Evolutionary conservation across 495 filamentous ascomycete species (phyloP), one percentile per base, ranked within the genome.

Genomic region (Pseudevernia furfuracea): DNA sequence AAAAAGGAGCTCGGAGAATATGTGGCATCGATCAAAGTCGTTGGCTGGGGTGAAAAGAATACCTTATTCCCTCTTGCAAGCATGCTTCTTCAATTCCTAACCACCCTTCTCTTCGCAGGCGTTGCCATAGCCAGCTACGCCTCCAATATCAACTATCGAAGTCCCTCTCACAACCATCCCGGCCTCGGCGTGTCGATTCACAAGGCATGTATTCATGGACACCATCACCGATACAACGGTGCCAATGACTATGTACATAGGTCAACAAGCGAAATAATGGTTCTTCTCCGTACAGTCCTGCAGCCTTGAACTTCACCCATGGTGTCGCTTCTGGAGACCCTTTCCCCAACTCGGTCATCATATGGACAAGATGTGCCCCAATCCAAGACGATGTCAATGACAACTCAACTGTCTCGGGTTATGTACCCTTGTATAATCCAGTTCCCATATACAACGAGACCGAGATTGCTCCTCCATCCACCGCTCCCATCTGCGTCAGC

Each of bases 341-440:
- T 1, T 87, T 84, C 66, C 73, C 82, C 15, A 73, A 80, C 65
- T 85, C 81, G 15, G 82, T 89, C 15, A 85, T 89, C 61, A 74
- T 89, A 0, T 89, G 87, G 86, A 88, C 87, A 0, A 73, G 87
- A 37, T 78, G 79, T 36, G 78, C 83, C 10, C 87, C 87, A 32
- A 75, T 76, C 38, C 64, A 61, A 34, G 80, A 78, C 25, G 81
- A 85, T 66, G 85, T 86, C 62, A 62, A 79, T 41, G 79, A 77
- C 61, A 87, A 87, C 59, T 71, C 79, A 14, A 87, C 85, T 4
- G 83, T 86, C n/a, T 75, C 76, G 58, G 84, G 80, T 23, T 75
- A 73, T 49, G 85, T 80, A 15, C 81, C 77, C 49, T 71, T 84
- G 41, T 86, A 82, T 70, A 81, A 77, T 64, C 70, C 70, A 23